These are phyloP conservation scores for Aspergillus bridgeri DNA, from an alignment of 495 filamentous ascomycete species.

Conservation along the genomic window DNA sequence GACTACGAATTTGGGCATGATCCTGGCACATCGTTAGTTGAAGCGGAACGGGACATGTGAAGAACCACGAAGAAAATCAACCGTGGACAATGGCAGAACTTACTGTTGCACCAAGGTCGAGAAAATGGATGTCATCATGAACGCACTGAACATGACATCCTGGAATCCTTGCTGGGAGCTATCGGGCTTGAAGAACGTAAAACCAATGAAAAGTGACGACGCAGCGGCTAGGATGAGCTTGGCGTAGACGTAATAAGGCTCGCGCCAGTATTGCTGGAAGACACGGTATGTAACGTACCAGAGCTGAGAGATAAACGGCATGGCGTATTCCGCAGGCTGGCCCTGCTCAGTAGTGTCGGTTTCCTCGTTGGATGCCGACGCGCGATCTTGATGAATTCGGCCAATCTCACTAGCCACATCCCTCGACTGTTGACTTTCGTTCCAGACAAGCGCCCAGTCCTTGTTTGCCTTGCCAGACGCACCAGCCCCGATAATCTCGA, in stretches of 20 bases:
- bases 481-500: constrained; percentile 67
- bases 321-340: constrained; percentile 45
- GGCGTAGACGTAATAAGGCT: constrained; percentile 52
- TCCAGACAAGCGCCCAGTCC: constrained; percentile 79
- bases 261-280: constrained; percentile 57
- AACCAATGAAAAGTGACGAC: constrained; percentile 72
- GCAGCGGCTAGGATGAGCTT: constrained; percentile 51
- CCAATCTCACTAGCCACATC: constrained; percentile 64
- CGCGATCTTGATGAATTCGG: constrained; percentile 53
- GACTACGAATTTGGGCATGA: constrained; percentile 68
- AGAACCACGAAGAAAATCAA: not conserved
- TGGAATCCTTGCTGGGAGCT: constrained; percentile 74
- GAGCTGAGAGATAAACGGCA: constrained; percentile 51
- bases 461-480: constrained; percentile 65
- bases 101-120: constrained; percentile 60
- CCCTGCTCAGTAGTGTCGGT: constrained; percentile 17
- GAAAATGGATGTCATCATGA: constrained; percentile 77
- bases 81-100: constrained; percentile 7
- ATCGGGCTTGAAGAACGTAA: constrained; percentile 76
- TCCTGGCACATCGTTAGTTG: constrained; percentile 44
- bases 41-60: not conserved
- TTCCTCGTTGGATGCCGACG: constrained; percentile 18
- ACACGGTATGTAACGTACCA: constrained; percentile 45
- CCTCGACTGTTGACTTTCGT: constrained; percentile 62
- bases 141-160: constrained; percentile 80